These are phyloP conservation scores for Truncatella angustata DNA, from an alignment of 2,329 filamentous ascomycete species.

Conservation along the genomic window DNA sequence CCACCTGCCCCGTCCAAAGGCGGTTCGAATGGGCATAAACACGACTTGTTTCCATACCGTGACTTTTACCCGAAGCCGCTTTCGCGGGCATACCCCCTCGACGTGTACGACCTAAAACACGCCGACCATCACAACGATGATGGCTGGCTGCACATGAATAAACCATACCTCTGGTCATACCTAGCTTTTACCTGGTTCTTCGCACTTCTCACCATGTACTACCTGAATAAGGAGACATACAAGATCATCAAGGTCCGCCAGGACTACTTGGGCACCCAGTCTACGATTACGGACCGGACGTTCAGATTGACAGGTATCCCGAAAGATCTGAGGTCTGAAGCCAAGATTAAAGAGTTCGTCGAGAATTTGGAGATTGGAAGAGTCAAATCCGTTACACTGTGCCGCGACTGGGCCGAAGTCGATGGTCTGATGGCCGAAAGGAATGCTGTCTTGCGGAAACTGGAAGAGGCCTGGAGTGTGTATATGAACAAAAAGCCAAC, in stretches of 20 bases:
- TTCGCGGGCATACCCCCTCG: neutral
- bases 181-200: conserved; percentile 95
- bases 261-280: conserved; percentile 88
- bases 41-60: no score
- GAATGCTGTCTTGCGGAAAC: conserved; percentile 60
- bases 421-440: conserved; percentile 73
- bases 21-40: no score
- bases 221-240: conserved; percentile 79
- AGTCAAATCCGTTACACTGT: conserved; percentile 84
- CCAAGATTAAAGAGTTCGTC: conserved; percentile 80
- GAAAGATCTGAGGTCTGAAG: conserved; percentile 71
- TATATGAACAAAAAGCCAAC: conserved; percentile 60
- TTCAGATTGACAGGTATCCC: conserved; percentile 91
- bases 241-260: conserved; percentile 84
- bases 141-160: neutral
- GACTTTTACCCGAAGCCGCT: conserved; percentile 8
- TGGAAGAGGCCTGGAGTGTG: conserved; percentile 83
- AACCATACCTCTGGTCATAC: conserved; percentile 84
- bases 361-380: conserved; percentile 86
- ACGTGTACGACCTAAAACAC: neutral
- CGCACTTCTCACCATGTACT: conserved; percentile 75
- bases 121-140: neutral
- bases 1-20: no score
- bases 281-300: conserved; percentile 92
- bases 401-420: conserved; percentile 80